A percentile compares a stretch with the other conserved stretches of the same genome.
phyloP scores from a whole-genome alignment of 2,329 filamentous ascomycete species.

The Cladosporium colombiae region DNA sequence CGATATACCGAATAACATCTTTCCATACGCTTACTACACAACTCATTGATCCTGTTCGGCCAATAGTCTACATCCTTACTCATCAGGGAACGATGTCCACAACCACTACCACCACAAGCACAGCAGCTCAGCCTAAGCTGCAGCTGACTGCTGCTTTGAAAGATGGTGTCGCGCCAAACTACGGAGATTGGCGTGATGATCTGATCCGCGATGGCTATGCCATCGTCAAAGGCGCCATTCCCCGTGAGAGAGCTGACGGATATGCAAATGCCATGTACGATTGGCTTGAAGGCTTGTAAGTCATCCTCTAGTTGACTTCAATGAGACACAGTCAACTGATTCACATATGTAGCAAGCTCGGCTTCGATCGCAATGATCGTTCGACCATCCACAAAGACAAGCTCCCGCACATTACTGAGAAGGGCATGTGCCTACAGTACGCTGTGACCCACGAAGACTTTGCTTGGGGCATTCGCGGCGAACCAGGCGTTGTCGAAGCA shows the following conservation, averaged over 20 bases:
- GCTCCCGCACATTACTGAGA: conserved; percentile 47
- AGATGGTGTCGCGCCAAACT: conserved; percentile 28
- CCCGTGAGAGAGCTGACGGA: conserved; percentile 41
- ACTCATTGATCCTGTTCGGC: background rate
- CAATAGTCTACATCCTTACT: background rate
- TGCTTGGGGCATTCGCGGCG: conserved; percentile 51
- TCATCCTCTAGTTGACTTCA: conserved; percentile 31
- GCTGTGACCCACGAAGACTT: conserved; percentile 52
- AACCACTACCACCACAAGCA: conserved; percentile 20
- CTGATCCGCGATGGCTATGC: conserved; percentile 45
- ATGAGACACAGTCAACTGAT: conserved; percentile 19
- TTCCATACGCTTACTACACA: background rate
- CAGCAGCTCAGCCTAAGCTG: conserved; percentile 21
- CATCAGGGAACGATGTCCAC: background rate
- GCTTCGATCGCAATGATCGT: conserved; percentile 40
- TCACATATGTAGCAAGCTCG: conserved; percentile 33
- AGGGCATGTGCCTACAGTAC: conserved; percentile 53
- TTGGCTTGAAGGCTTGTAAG: conserved; percentile 40
- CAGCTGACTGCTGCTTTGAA: conserved; percentile 19
- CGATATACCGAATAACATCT: background rate
- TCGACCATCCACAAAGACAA: conserved; percentile 39
- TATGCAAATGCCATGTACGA: conserved; percentile 37
- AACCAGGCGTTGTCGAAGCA: conserved; percentile 49
- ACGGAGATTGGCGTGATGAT: conserved; percentile 38
- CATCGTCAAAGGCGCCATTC: conserved; percentile 51